These are phyloP conservation scores for Brassica balearica DNA, from an alignment of 441 rosid genomes.

Conservation along the genomic window DNA sequence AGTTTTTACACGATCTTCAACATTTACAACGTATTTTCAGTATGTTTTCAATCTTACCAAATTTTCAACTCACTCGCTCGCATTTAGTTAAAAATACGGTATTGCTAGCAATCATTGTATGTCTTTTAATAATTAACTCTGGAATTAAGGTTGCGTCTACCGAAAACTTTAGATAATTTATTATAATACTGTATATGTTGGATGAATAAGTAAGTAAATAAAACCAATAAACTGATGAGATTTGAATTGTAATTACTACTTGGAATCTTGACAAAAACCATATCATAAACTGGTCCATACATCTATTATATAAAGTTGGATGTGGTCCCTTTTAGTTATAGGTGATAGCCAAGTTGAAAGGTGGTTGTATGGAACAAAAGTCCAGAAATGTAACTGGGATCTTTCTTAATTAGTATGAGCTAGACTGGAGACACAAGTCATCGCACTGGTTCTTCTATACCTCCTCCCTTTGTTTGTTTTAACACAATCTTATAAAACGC, in stretches of 20 bases:
- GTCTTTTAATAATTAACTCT: too few relatives aligned
- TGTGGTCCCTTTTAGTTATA: conserved; percentile 34
- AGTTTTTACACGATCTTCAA: too few relatives aligned
- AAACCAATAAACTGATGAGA: background rate
- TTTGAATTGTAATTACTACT: conserved; percentile 26
- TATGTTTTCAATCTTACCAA: too few relatives aligned
- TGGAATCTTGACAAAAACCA: conserved; percentile 7
- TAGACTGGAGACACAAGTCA: conserved; percentile 13
- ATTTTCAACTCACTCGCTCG: too few relatives aligned
- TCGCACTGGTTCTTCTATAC: conserved; percentile 5
- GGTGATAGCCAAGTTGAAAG: conserved; percentile 35
- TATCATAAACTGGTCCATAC: conserved; percentile 13
- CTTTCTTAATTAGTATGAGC: conserved; percentile 39
- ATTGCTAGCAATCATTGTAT: too few relatives aligned
- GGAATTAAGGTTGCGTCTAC: too few relatives aligned
- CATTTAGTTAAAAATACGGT: too few relatives aligned
- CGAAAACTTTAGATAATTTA: too few relatives aligned
- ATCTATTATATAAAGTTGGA: background rate
- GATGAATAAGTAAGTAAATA: background rate
- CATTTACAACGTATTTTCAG: too few relatives aligned
- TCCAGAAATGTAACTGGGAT: conserved; percentile 40
- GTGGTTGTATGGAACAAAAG: conserved; percentile 22
- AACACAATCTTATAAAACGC: conserved; percentile 9
- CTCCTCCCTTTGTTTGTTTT: conserved; percentile 31
- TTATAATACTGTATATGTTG: too few relatives aligned